Evolutionary conservation across 2,329 filamentous ascomycete species (phyloP).

Genomic region (Monosporascus sp.): DNA sequence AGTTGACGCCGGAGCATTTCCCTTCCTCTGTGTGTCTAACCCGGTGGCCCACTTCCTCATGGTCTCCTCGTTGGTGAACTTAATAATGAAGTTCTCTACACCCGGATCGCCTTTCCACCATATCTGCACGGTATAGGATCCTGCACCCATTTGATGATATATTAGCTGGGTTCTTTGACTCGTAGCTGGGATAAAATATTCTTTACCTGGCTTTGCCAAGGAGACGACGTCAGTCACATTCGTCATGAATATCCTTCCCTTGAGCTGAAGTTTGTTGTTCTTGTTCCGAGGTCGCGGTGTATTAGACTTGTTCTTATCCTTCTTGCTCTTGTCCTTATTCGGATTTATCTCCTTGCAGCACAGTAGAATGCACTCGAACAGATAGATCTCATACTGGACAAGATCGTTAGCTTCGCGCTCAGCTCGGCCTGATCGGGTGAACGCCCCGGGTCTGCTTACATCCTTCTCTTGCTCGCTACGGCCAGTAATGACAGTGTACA

Average conservation of each 20-base stretch:
- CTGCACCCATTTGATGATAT: constrained; percentile 35
- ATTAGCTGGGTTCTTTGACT: constrained; percentile 6
- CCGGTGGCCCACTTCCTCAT: constrained; percentile 89
- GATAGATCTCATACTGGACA: constrained; percentile 85
- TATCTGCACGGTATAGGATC: constrained; percentile 91
- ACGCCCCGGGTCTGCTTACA: constrained; percentile 42
- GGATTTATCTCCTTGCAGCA: constrained; percentile 94
- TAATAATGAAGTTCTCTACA: constrained; percentile 93
- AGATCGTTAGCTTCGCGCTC: constrained; percentile 14
- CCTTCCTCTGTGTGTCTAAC: constrained; percentile 70
- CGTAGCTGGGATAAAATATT: constrained; percentile 1
- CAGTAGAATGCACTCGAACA: constrained; percentile 90
- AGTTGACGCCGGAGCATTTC: constrained; percentile 45
- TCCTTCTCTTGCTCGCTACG: constrained; percentile 90
- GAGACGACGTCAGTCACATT: constrained; percentile 95
- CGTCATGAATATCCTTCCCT: constrained; percentile 97
- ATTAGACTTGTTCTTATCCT: constrained; percentile 53
- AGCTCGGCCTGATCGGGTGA: constrained; percentile 1
- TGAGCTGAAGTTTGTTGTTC: constrained; percentile 83
- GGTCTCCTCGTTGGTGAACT: constrained; percentile 82
- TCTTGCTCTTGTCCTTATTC: constrained; percentile 77
- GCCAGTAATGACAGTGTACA: constrained; percentile 85
- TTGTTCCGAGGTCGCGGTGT: constrained; percentile 55
- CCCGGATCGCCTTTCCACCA: constrained; percentile 98
- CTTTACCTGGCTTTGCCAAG: constrained; percentile 76